phyloP scores from a whole-genome alignment of 208 protist genomes.

The Leishmania major region DNA sequence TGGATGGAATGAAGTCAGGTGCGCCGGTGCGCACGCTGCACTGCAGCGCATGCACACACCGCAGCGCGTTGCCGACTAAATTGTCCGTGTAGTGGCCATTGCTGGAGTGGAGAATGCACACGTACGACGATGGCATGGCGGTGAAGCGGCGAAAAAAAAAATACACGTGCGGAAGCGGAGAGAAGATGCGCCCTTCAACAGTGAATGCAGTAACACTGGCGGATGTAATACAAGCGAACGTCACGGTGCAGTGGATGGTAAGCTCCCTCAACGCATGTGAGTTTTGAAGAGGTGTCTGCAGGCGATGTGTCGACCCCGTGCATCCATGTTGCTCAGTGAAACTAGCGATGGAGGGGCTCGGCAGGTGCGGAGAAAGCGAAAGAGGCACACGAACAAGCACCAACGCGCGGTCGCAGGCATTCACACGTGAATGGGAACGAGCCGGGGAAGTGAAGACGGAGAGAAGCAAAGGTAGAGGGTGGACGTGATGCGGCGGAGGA shows the following conservation, averaged over 20 bases:
- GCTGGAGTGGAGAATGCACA: conserved; percentile 75
- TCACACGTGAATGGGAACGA: not conserved
- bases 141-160: not conserved
- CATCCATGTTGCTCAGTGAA: not conserved
- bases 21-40: conserved; percentile 35
- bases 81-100: conserved; percentile 41
- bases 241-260: not conserved
- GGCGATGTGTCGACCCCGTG: not conserved
- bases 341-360: not conserved
- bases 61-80: conserved; percentile 53
- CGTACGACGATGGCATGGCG: conserved; percentile 26
- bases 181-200: not conserved
- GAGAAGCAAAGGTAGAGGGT: not conserved
- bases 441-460: not conserved
- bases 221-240: not conserved
- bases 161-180: not conserved
- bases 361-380: not conserved
- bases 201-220: not conserved
- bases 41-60: conserved; percentile 53
- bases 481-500: not conserved
- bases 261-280: not conserved
- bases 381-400: not conserved
- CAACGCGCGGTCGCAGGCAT: not conserved
- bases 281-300: not conserved
- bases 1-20: conserved; percentile 66